Conservation (phyloP, 2,329 filamentous ascomycete species). For the Alternaria sp. region DNA sequence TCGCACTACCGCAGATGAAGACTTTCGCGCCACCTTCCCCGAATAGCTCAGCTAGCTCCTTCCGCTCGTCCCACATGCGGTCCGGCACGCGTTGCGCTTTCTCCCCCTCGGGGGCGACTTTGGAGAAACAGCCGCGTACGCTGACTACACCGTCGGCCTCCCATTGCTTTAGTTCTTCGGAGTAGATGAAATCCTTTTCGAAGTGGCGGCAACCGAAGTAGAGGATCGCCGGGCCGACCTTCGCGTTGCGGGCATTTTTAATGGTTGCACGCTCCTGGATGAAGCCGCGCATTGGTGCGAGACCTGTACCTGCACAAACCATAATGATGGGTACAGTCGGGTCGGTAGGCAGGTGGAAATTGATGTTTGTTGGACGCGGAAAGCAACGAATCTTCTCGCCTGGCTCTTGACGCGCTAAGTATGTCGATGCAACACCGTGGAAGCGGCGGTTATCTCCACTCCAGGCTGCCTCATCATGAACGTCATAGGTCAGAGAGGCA, state of each 20-base stretch:
- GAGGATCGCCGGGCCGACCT: conserved; percentile 64
- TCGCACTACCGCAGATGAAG: conserved; percentile 67
- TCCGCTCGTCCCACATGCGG: conserved; percentile 53
- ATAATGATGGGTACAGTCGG: conserved; percentile 56
- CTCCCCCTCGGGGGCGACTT: conserved; percentile 70
- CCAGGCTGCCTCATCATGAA: conserved; percentile 10
- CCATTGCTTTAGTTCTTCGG: conserved; percentile 57
- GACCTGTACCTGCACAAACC: conserved; percentile 39
- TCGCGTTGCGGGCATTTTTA: conserved; percentile 28
- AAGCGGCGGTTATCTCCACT: conserved; percentile 7
- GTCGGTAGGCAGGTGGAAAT: conserved; percentile 32
- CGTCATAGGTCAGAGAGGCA: conserved; percentile 8
- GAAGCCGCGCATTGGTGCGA: conserved; percentile 43
- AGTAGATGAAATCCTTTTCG: conserved; percentile 64
- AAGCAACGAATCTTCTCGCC: conserved; percentile 12
- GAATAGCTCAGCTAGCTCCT: conserved; percentile 51
- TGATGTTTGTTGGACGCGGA: conserved; percentile 11
- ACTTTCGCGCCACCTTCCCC: conserved; percentile 57
- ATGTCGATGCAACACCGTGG: conserved; percentile 9
- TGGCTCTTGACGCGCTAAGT: conserved; percentile 2
- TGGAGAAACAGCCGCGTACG: conserved; percentile 51
- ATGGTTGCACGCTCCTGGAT: conserved; percentile 39
- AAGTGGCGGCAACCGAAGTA: conserved; percentile 67
- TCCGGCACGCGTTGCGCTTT: conserved; percentile 58
- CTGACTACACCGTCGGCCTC: conserved; percentile 10